Conservation (phyloP, 768 basidiomycete species). For the Agaricus sinodeliciosus region DNA sequence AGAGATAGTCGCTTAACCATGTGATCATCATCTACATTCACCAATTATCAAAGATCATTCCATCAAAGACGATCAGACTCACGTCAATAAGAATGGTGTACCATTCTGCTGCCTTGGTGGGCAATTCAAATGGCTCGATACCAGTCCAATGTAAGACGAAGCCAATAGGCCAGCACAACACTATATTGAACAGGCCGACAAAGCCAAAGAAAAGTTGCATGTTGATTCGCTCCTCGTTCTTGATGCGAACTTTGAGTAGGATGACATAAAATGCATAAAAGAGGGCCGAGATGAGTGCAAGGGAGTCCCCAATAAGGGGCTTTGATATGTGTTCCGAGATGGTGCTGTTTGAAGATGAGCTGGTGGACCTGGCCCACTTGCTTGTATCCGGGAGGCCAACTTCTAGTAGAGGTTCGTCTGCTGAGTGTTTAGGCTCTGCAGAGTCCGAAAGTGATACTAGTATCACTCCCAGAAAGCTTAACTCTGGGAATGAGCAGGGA, state of each 20-base stretch:
- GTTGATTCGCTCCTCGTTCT: conserved; percentile 74
- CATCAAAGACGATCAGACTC: conserved; percentile 9
- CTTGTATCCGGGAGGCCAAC: conserved; percentile 6
- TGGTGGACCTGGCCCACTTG: too few relatives aligned
- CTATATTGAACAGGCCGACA: conserved; percentile 82
- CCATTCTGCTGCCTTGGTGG: conserved; percentile 38
- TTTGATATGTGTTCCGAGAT: conserved; percentile 25
- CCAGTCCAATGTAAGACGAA: conserved; percentile 69
- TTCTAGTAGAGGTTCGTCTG: conserved; percentile 15
- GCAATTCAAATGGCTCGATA: conserved; percentile 69
- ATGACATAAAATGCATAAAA: conserved; percentile 88
- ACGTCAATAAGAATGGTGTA: conserved; percentile 33
- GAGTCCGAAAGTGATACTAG: conserved; percentile 90
- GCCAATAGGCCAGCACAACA: conserved; percentile 71
- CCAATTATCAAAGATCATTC: not conserved
- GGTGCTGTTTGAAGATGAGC: too few relatives aligned
- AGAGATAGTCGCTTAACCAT: conserved; percentile 77
- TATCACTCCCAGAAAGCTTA: conserved; percentile 62
- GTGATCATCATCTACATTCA: conserved; percentile 71
- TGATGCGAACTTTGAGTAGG: conserved; percentile 82
- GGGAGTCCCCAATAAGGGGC: conserved; percentile 52
- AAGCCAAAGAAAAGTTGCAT: conserved; percentile 97
- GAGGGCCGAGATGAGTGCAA: conserved; percentile 82
- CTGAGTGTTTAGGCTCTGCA: conserved; percentile 19
- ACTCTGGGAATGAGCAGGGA: not conserved